Conservation (phyloP, 805 yeast species). For the Yarrowia sp. region DNA sequence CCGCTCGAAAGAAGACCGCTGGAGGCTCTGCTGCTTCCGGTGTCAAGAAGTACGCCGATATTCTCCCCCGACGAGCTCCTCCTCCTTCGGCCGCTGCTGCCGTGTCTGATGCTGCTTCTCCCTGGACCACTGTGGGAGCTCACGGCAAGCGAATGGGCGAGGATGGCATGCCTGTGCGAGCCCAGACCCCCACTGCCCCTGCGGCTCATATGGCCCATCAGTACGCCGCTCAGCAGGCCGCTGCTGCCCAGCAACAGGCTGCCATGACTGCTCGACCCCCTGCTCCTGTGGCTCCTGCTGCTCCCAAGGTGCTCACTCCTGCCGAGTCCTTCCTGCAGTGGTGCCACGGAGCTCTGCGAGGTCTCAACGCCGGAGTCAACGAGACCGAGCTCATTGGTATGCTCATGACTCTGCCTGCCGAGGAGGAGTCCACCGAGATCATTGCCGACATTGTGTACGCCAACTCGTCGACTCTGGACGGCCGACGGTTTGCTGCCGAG, state of each 20-base stretch:
- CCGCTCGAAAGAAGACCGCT: constrained; percentile 41
- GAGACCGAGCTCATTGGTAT: constrained; percentile 80
- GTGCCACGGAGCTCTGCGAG: constrained; percentile 52
- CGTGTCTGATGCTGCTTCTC: neutral
- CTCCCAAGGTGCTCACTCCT: constrained; percentile 38
- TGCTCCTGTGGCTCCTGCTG: constrained; percentile 40
- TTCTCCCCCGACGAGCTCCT: constrained; percentile 33
- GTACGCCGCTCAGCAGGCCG: constrained; percentile 35
- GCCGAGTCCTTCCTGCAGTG: constrained; percentile 51
- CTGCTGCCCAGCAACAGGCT: constrained; percentile 40
- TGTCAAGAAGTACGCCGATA: constrained; percentile 22
- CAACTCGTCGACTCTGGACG: constrained; percentile 89
- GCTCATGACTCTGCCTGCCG: constrained; percentile 79
- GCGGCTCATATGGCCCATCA: constrained; percentile 47
- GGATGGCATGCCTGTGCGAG: constrained; percentile 13
- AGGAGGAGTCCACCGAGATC: constrained; percentile 76
- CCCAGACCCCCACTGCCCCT: constrained; percentile 31
- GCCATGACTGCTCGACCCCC: constrained; percentile 40
- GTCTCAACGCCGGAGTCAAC: constrained; percentile 76
- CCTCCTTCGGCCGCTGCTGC: constrained; percentile 6
- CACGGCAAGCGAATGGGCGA: constrained; percentile 36
- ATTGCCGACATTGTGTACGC: constrained; percentile 92
- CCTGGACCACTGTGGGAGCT: constrained; percentile 34
- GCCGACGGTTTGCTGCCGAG: constrained; percentile 91
- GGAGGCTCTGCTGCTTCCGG: constrained; percentile 4